These are phyloP conservation scores for Lentinula detonsa DNA, from an alignment of 768 basidiomycete genomes.

Conservation along the genomic window DNA sequence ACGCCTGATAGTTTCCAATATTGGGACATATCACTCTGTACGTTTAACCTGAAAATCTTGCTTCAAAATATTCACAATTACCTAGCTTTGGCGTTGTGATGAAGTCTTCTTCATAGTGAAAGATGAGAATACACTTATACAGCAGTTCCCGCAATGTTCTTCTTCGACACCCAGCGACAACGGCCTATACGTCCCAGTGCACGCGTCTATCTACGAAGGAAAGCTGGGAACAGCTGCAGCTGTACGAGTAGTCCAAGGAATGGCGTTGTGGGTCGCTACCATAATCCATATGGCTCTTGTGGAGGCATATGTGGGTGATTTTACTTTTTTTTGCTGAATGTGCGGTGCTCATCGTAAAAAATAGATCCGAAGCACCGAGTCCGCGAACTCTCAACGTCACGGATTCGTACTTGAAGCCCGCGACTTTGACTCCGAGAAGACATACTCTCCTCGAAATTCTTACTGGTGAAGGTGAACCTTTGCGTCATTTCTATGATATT, in stretches of 20 bases:
- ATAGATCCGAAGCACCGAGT: neutral
- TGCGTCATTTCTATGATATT: neutral
- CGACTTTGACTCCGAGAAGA: neutral
- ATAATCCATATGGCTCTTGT: constrained; percentile 16
- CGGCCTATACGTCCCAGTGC: constrained; percentile 12
- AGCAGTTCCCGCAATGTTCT: constrained; percentile 16
- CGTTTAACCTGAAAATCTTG: neutral
- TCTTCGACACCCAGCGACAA: constrained; percentile 5
- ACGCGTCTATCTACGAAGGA: constrained; percentile 12
- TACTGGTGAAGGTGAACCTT: neutral
- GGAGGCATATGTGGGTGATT: constrained; percentile 18
- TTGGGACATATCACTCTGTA: constrained; percentile 21
- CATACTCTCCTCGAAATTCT: neutral
- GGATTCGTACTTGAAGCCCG: constrained; percentile 1
- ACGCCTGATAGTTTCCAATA: constrained; percentile 12
- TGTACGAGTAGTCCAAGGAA: constrained; percentile 16
- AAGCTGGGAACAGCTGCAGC: constrained; percentile 13
- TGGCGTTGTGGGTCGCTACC: constrained; percentile 20
- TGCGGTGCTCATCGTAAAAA: neutral
- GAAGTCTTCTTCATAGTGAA: constrained; percentile 14
- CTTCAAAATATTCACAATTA: neutral
- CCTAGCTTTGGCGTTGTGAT: constrained; percentile 20
- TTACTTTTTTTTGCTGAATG: neutral
- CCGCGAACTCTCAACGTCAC: neutral
- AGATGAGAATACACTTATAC: constrained; percentile 3